phyloP scores from a whole-genome alignment of 371 early-diverging fungal species.

The Rhizopus delemar region DNA sequence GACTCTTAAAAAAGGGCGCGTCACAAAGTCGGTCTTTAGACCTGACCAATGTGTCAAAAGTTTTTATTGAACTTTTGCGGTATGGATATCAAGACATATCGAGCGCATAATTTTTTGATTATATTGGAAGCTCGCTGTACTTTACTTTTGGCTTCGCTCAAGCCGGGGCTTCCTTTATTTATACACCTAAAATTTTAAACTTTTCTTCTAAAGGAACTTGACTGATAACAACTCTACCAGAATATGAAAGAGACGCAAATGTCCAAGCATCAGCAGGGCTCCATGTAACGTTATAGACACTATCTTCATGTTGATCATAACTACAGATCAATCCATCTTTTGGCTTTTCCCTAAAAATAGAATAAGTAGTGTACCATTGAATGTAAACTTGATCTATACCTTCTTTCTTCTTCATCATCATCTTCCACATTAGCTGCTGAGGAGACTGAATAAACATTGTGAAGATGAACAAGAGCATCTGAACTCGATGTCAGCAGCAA shows the following conservation, averaged over 20 bases:
- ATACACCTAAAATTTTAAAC: conserved; percentile 79
- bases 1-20: conserved; percentile 51
- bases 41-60: conserved; percentile 41
- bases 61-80: conserved; percentile 45
- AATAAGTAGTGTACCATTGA: conserved; percentile 1
- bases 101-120: conserved; percentile 58
- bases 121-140: conserved; percentile 27
- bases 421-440: conserved; percentile 63
- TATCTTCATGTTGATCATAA: conserved; percentile 91
- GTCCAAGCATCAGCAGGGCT: conserved; percentile 90
- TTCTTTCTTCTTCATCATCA: conserved; percentile 8
- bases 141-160: conserved; percentile 44
- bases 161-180: conserved; percentile 43
- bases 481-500: conserved; percentile 80
- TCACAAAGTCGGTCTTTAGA: conserved; percentile 24
- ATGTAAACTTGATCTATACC: background rate
- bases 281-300: conserved; percentile 89
- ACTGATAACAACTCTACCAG: conserved; percentile 88
- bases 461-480: conserved; percentile 83
- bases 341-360: conserved; percentile 47
- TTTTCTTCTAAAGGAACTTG: conserved; percentile 86
- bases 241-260: conserved; percentile 91
- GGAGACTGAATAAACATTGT: conserved; percentile 81
- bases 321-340: conserved; percentile 80
- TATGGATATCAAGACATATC: conserved; percentile 64